A percentile compares a stretch with the other conserved stretches of the same genome.
Conservation (phyloP, 176 grass and related monocot genomes). For the Avena insularis region DNA sequence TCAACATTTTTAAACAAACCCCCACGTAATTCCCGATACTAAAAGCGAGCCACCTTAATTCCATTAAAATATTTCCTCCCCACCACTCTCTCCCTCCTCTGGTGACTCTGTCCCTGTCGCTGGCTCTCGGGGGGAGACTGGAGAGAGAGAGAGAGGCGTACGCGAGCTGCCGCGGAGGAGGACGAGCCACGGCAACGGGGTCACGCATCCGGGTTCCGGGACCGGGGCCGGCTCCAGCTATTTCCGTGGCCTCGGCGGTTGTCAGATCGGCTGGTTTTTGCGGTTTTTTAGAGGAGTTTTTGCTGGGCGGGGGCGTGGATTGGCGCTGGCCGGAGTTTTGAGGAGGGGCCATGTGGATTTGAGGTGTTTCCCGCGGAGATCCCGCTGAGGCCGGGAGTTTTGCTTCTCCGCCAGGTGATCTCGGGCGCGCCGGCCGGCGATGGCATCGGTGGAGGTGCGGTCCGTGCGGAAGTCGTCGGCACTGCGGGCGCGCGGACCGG, state of each 20-base stretch:
- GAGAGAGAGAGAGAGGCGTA: not conserved
- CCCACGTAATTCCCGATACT: slow-evolving; percentile 45
- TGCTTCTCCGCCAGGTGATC: slow-evolving; percentile 14
- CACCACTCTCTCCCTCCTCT: not conserved
- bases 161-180: slow-evolving; percentile 34
- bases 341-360: slow-evolving; percentile 13
- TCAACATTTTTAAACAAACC: slow-evolving; percentile 39
- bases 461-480: slow-evolving; percentile 64
- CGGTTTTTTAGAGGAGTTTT: too few species aligned
- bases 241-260: not conserved
- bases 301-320: too few species aligned
- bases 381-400: slow-evolving; percentile 21
- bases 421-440: slow-evolving; percentile 38
- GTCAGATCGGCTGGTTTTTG: slow-evolving; percentile 43
- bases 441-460: slow-evolving; percentile 83
- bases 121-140: slow-evolving; percentile 20
- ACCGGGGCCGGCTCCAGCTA: not conserved
- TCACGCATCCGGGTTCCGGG: not conserved
- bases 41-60: slow-evolving; percentile 47
- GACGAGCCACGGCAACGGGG: slow-evolving; percentile 2
- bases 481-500: slow-evolving; percentile 53
- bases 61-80: slow-evolving; percentile 34
- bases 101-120: slow-evolving; percentile 37
- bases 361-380: slow-evolving; percentile 44
- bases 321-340: not conserved